Percentiles rank a stretch among this genome's conserved stretches.
Evolutionary conservation across 2,329 filamentous ascomycete genomes (phyloP).

Genomic region (Hortaea sp.): DNA sequence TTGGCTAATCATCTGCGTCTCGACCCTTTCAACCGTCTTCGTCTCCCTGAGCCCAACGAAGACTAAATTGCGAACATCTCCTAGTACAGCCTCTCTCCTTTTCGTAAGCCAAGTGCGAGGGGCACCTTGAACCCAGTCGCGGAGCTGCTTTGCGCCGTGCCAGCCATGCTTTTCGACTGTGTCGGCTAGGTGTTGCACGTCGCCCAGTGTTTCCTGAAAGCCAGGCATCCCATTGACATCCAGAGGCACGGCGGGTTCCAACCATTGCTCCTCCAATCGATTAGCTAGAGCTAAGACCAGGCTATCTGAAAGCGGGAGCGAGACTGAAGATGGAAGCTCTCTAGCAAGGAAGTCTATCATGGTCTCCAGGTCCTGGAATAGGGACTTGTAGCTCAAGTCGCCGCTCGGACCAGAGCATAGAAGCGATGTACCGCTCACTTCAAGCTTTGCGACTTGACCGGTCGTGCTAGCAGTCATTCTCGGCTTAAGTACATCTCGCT

Average conservation of each 20-base stretch:
- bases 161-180: conserved; percentile 54
- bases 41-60: conserved; percentile 55
- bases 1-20: conserved; percentile 67
- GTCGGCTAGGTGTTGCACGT: conserved; percentile 54
- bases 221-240: conserved; percentile 58
- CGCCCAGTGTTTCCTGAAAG: conserved; percentile 62
- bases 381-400: conserved; percentile 10
- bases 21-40: conserved; percentile 68
- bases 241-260: conserved; percentile 66
- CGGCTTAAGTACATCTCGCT: conserved; percentile 19
- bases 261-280: conserved; percentile 61
- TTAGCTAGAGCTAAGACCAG: conserved; percentile 62
- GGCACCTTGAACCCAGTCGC: conserved; percentile 70
- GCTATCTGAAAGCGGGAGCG: conserved; percentile 50
- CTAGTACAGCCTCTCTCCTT: conserved; percentile 68
- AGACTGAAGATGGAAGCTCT: conserved; percentile 40
- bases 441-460: conserved; percentile 9
- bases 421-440: conserved; percentile 17
- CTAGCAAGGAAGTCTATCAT: conserved; percentile 43
- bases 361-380: conserved; percentile 34
- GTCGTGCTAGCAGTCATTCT: conserved; percentile 13
- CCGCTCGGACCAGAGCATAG: conserved; percentile 10
- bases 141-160: conserved; percentile 51
- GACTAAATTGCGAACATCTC: conserved; percentile 61
- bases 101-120: conserved; percentile 79